Evolutionary conservation across 2,329 filamentous ascomycete species (phyloP).

Genomic region (Nemania abortiva): DNA sequence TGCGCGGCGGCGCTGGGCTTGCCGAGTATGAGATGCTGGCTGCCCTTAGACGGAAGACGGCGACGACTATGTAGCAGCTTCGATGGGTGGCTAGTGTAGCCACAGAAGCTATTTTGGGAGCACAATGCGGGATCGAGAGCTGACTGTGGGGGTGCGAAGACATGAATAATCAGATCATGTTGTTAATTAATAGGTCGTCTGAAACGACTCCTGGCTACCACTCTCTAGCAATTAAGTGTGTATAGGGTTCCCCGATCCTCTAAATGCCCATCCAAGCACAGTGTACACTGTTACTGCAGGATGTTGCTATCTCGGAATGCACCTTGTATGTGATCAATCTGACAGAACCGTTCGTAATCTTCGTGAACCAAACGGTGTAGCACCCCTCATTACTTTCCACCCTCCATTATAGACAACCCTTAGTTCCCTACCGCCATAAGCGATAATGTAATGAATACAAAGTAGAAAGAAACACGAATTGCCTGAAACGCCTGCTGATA

Average conservation of each 20-base stretch:
- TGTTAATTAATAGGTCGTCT: neutral
- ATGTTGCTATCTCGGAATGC: conserved; percentile 11
- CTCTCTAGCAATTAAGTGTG: conserved; percentile 16
- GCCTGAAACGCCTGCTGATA: conserved; percentile 37
- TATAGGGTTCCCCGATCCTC: neutral
- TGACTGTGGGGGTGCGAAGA: neutral
- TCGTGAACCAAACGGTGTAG: conserved; percentile 13
- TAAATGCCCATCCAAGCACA: conserved; percentile 29
- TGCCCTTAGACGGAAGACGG: conserved; percentile 20
- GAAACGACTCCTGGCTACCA: neutral
- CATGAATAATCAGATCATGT: neutral
- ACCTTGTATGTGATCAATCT: conserved; percentile 23
- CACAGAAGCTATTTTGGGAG: neutral
- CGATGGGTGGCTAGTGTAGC: neutral
- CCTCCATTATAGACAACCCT: neutral
- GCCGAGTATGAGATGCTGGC: conserved; percentile 40
- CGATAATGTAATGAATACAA: neutral
- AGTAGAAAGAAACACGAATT: conserved; percentile 10
- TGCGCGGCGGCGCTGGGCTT: conserved; percentile 20
- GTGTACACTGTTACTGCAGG: conserved; percentile 5
- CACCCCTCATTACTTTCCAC: neutral
- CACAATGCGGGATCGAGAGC: neutral
- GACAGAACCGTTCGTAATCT: conserved; percentile 19
- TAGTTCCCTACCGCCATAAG: conserved; percentile 16
- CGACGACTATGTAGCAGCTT: neutral